A percentile compares a stretch with the other conserved stretches of the same genome.
Conservation (phyloP, 75 land plant species). For the Pinus albicaulis region DNA sequence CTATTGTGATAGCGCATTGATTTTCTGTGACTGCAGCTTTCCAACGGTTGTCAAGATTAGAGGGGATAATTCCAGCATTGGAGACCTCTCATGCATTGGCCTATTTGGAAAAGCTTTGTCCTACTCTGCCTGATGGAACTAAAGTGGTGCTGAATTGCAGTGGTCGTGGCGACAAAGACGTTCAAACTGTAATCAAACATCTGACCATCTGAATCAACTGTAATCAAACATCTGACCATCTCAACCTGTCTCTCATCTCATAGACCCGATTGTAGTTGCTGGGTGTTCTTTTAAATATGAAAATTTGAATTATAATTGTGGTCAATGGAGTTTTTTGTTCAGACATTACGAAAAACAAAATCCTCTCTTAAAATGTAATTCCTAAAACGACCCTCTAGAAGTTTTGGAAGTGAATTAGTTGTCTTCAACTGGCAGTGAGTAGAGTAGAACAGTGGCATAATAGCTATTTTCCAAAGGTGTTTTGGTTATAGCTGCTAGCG, state of each 20-base stretch:
- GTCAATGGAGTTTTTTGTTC: background rate
- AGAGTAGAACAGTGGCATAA: background rate
- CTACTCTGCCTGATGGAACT: constrained; percentile 49
- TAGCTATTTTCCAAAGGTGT: background rate
- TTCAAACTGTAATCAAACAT: constrained; percentile 51
- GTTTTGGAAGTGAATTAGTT: background rate
- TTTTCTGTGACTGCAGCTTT: constrained; percentile 36
- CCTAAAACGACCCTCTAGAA: background rate
- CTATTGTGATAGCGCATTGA: background rate
- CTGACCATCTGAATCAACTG: constrained; percentile 35
- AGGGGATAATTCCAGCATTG: constrained; percentile 68
- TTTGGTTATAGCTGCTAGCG: background rate
- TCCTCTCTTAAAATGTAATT: background rate
- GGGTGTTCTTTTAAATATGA: background rate
- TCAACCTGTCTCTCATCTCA: constrained; percentile 2
- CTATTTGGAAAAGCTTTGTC: constrained; percentile 53
- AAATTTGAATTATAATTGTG: background rate
- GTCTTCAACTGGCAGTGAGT: background rate
- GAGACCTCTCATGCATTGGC: constrained; percentile 72
- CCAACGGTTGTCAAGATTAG: constrained; percentile 46
- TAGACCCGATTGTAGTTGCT: background rate
- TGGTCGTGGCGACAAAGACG: constrained; percentile 67
- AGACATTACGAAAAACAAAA: background rate
- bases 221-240: constrained; percentile 35
- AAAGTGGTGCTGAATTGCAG: constrained; percentile 58